Evolutionary conservation across 306 rosid genomes (phyloP).

Genomic region (Rosa persica): DNA sequence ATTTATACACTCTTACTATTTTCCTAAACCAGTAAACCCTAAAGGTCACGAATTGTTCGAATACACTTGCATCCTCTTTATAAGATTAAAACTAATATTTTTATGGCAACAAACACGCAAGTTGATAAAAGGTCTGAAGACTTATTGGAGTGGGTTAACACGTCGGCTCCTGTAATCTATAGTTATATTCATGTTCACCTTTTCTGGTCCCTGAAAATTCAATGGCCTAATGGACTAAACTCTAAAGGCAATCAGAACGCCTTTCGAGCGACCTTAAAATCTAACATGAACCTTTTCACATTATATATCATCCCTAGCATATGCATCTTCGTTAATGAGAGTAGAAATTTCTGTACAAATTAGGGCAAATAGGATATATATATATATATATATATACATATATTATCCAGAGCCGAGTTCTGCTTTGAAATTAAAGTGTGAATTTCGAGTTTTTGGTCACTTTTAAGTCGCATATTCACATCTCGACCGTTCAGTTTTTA

Average conservation of each 20-base stretch:
- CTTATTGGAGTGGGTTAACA: conserved; percentile 1
- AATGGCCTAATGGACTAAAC: conserved; percentile 8
- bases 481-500: too few species aligned
- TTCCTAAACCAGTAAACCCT: background rate
- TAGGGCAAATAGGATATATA: background rate
- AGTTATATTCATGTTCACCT: too few species aligned
- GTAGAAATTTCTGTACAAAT: background rate
- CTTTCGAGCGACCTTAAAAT: conserved; percentile 1
- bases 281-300: conserved; percentile 3
- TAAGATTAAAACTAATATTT: background rate
- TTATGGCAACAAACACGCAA: background rate
- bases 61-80: background rate
- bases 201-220: too few species aligned
- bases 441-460: too few species aligned
- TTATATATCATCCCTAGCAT: conserved; percentile 3
- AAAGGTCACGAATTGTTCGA: background rate
- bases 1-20: background rate
- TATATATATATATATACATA: too few species aligned
- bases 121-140: conserved; percentile 2
- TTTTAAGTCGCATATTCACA: too few species aligned
- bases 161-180: background rate
- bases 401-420: too few species aligned
- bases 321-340: background rate
- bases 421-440: too few species aligned
- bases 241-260: background rate